phyloP scores from a whole-genome alignment of 805 yeast genomes.

The Wickerhamomyces alni region DNA sequence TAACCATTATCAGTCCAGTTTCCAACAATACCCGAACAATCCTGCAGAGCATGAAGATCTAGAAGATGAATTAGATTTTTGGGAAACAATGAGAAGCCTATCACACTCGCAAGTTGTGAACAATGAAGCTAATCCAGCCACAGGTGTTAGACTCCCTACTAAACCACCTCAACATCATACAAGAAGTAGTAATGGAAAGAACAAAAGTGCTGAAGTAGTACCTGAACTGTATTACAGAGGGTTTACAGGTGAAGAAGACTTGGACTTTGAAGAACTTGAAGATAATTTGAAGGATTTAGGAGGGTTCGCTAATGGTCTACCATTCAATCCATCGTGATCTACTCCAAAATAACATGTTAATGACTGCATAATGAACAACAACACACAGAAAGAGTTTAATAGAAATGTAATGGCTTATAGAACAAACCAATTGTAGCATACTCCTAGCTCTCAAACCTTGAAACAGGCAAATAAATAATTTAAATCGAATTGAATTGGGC shows the following conservation, averaged over 20 bases:
- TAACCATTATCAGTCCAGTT: slow-evolving; percentile 1
- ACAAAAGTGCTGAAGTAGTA: not conserved
- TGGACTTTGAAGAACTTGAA: slow-evolving; percentile 14
- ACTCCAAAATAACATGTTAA: too few species aligned
- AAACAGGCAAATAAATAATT: too few species aligned
- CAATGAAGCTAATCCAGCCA: slow-evolving; percentile 15
- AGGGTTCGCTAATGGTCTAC: slow-evolving; percentile 15
- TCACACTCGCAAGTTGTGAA: slow-evolving; percentile 37
- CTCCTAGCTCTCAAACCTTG: too few species aligned
- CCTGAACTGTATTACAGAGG: slow-evolving; percentile 4
- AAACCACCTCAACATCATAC: not conserved
- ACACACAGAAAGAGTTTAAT: too few species aligned
- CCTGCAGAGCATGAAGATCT: slow-evolving; percentile 34
- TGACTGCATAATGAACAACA: too few species aligned
- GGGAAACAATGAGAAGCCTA: slow-evolving; percentile 61
- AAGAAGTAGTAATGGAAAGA: not conserved
- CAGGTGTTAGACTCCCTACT: not conserved
- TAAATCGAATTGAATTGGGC: too few species aligned
- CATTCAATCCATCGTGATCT: slow-evolving; percentile 21
- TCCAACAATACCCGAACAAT: slow-evolving; percentile 8
- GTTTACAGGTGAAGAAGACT: slow-evolving; percentile 13
- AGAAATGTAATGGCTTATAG: too few species aligned
- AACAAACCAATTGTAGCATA: too few species aligned
- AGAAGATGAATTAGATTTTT: slow-evolving; percentile 63
- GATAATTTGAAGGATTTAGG: slow-evolving; percentile 11